Evolutionary conservation across 1,284 basidiomycete genomes (phyloP), one percentile per base, ranked within the genome.

Genomic region (Moniliella sp.): DNA sequence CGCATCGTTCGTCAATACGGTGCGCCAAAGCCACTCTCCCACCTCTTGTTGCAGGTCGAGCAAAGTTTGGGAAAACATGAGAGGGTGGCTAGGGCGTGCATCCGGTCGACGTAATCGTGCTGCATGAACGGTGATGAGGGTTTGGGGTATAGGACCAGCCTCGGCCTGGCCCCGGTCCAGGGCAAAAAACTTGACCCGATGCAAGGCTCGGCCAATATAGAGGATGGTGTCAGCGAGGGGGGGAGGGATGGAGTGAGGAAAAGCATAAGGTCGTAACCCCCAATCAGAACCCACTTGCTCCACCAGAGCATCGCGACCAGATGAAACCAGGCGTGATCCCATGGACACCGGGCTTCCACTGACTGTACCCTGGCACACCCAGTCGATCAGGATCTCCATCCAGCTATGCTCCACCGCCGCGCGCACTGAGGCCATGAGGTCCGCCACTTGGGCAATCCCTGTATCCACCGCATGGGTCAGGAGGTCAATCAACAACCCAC

Each of bases 21-120:
- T 80, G 18, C 73, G 63, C 80, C 83, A 88, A 2, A 88, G 65
- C 82, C 82, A 88, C 63, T 83, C 80, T 43, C 77, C 75, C 35
- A 79, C 68, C 35, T 74, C 71, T 2, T 68, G 73, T 36, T 76
- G 63, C 32, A 82, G 76, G 36, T 74, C 70, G 15, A 70, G 42
- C 10, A 54, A 26, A 3, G 42, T 33, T 9, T 37, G 33, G n/a
- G 32, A 34, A 1, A 47, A 39, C 11, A 12, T 17, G 13, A 15
- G 5, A n/a, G 31, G 17, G 12, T 39, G 41, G 18, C 46, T 44
- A 2, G 39, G 42, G 10, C 42, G 31, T 2, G 40, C 34, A 8
- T 15, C 18, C 1, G 27, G n/a, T 3, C 31, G 29, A 0, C 28
- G 36, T 1, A 50, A 37, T 5, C 37, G 31, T 4, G 32, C 18